Base-by-base conservation (phyloP, 23 red algal species). In the Agarophyton chilense region DNA sequence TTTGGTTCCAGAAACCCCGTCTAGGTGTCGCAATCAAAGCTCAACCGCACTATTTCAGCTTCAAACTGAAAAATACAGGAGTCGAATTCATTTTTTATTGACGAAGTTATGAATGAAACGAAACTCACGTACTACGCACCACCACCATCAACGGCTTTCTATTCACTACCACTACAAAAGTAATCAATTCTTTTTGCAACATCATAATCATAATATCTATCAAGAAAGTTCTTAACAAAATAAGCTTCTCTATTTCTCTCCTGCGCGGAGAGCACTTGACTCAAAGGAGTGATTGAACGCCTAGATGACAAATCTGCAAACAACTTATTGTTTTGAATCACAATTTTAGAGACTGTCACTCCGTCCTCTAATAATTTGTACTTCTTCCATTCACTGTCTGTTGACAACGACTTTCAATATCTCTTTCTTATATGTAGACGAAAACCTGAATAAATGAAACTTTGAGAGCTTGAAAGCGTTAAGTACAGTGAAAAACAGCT, bases 131-230 rank as follows among this genome's bases (percentile, higher is more conserved):
- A 12, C 44, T 6, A 47, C 14, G 14, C 14, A 61, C 1, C 1
- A 9, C 29, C 25, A 19, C 21, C 19, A 29, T 26, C 10, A 25
- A 19, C 6, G 2, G 29, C 29, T 31, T 8, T 61, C 56, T 24
- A 61, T 29, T 61, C 25, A 1, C 4, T 8, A 8, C 56, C 56
- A 31, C 24, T 61, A 26, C 21, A 19, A 31, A 61, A 61, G 10
- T 26, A 61, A 8, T 8, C 5, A 61, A 8, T 25, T 26, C 24
- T 21, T 2, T 1, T 1, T 8, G 1, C 22, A 61, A 29, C 24
- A 61, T 61, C 65, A 72, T 25, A 10, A 12, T 32, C 14, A 63
- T 81, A 81, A 41, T 86, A 86, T 10, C 81, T 28, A 12, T 86
- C 49, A 1, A 86, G 58, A 40, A 72, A 28, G 45, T 86, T 72